Base-by-base conservation (phyloP, 805 yeast species). In the Candida vartiovaarae region DNA sequence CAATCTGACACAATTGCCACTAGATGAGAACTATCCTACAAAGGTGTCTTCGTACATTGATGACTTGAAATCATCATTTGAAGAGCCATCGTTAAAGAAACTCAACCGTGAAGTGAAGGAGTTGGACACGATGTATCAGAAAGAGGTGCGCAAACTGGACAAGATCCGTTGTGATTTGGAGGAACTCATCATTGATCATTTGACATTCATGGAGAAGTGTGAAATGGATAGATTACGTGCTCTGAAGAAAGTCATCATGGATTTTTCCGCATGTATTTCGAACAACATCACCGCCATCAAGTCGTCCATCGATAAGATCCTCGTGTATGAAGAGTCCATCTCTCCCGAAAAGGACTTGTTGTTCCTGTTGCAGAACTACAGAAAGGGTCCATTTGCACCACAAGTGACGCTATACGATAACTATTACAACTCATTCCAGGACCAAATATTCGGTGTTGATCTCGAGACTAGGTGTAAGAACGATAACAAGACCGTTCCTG, bases 391-490 rank as follows among this genome's bases (percentile, higher is more conserved):
- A 35, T 87, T 84, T 62, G 68, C 75, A 39, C 95, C 96, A 11
- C 75, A 72, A 40, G 90, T 82, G 7, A 68, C 76, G 1, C 70
- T 84, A 11, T 87, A 86, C 61, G 95, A 86, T 57, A 85, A 84
- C 60, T 87, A 86, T 64, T 84, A 84, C 61, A 78, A 80, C 49
- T 74, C 85, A 5, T 76, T 79, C 38, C 67, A 64, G 37, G 73
- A 80, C 37, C 91, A 84, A 59, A 80, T 82, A 7, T 87, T 87
- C 65, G 96, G 96, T 9, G 82, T 84, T 38, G 90, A 82, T 49
- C 63, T 87, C 39, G 84, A 80, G 44, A 74, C 81, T 25, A 75
- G 86, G 42, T 76, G 89, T 41, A 71, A 90, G 36, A 70, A 79
- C 41, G 95, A 86, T 55, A 72, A 77, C 48, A 82, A 78, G 51